Base-by-base conservation (phyloP, 2,329 filamentous ascomycete species). In the Trichoderma sp. region DNA sequence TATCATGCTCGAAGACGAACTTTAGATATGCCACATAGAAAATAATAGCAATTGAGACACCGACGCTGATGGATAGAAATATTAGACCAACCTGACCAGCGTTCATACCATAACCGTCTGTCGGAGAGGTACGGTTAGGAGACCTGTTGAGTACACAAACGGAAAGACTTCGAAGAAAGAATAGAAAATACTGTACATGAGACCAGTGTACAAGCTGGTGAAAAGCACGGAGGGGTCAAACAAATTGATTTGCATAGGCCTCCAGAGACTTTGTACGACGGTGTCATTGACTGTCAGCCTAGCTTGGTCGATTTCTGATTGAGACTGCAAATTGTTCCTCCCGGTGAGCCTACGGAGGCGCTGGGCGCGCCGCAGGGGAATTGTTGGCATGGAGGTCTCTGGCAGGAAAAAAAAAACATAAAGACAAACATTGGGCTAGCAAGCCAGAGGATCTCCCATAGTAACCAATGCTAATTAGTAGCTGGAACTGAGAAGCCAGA, bases 101-200 rank as follows among this genome's bases (percentile, higher is more conserved):
- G 34, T 63, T 52, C 45, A 63, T n/a, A 0, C 59, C 45, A 35
- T 63, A 63, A 13, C 59, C 59, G n/a, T 63, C 6, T 10, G 59
- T 52, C 27, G 59, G 59, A 19, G 59, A 63, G 3, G 59, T 19
- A 13, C 10, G 45, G 2, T 29, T 32, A 29, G 59, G 9, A 63
- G 59, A 15, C 59, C 59, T 2, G 59, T 63, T 3, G 48, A 22
- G 9, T 64, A 64, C 3, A 64, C 48, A 6, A 64, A 54, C 4
- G 60, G 60, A 5, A 64, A 64, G 9, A 54, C 45, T 54, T 64
- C 60, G 22, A 64, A 64, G 27, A 64, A 64, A 1, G 60, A 64
- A 19, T 54, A 64, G 9, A 64, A 64, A 5, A 53, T 64, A 5
- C 32, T 48, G 5, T 64, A 64, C 48, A 64, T 54, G 17, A 63